Evolutionary conservation across 345 rosid genomes (phyloP), one percentile per base, ranked within the genome.

Genomic region (Orychophragmus violaceus): DNA sequence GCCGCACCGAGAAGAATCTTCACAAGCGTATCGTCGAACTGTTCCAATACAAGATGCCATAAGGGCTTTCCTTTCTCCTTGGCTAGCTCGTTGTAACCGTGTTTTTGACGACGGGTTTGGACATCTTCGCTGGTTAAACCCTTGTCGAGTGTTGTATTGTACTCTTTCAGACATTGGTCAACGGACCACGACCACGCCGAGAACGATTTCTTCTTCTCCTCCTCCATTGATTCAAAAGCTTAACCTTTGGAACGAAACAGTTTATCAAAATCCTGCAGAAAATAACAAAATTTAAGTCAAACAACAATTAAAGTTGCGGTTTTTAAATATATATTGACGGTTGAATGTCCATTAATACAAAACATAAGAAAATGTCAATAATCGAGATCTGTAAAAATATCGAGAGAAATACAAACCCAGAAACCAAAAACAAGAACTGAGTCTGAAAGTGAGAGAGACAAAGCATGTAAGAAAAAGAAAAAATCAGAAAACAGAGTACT

Each of bases 1-100:
- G 96, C 98, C 2, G 96, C 98, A 13, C 80, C 91, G 49, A 92
- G 80, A 17, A 92, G 95, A 66, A 92, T 86, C 84, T 87, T 92
- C 44, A 92, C 95, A 52, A 92, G 96, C 65, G 81, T 83, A 54
- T 92, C 98, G 57, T 92, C 88, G 37, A 92, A 92, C 42, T 92
- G 98, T 52, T 89, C 91, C 28, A 92, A 68, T 10, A 92, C 80
- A 1, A 86, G 85, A 35, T 52, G 81, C 98, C 98, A 92, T 30
- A 91, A 71, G 16, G 98, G 95, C 50, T 84, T 85, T 18, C 96
- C 96, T 79, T 89, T 85, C 82, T 82, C 92, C 76, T 84, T 91
- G 18, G 85, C 77, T 3, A 91, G 98, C 69, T 91, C 98, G 70
- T 91, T 91, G 85, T 85, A 85, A 9, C 96, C 95, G 52, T 82